These are phyloP conservation scores for Candida pseudoviswanathii DNA, from an alignment of 1,139 yeast species.

Conservation along the genomic window DNA sequence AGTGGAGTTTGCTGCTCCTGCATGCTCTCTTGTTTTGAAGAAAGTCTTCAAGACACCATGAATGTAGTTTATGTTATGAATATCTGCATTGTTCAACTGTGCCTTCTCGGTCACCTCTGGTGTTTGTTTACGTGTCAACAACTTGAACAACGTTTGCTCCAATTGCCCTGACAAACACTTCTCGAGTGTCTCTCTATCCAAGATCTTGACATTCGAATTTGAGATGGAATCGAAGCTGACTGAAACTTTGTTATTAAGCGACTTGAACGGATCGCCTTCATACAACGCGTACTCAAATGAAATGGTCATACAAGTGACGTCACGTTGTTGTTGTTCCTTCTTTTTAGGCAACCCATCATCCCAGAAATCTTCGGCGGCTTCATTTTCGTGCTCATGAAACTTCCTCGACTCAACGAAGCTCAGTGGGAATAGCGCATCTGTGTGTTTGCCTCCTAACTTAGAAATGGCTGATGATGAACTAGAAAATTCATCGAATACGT, in stretches of 20 bases:
- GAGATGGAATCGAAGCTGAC: constrained; percentile 34
- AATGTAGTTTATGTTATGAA: constrained; percentile 37
- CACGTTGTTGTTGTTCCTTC: neutral
- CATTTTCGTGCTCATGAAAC: constrained; percentile 10
- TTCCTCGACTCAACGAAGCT: constrained; percentile 1
- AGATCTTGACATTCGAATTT: constrained; percentile 23
- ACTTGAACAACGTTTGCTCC: constrained; percentile 31
- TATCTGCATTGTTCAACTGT: constrained; percentile 27
- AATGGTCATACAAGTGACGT: constrained; percentile 37
- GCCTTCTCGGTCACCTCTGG: constrained; percentile 1
- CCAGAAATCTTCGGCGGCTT: constrained; percentile 8
- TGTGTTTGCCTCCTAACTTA: constrained; percentile 3
- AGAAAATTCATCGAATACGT: neutral
- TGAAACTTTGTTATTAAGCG: constrained; percentile 24
- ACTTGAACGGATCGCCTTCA: constrained; percentile 36
- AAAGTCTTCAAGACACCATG: constrained; percentile 34
- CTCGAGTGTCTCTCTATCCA: constrained; percentile 25
- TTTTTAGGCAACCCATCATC: constrained; percentile 10
- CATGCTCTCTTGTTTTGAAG: constrained; percentile 33
- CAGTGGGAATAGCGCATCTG: constrained; percentile 6
- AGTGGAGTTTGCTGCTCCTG: constrained; percentile 25
- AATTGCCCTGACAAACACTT: constrained; percentile 31
- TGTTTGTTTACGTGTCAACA: constrained; percentile 22
- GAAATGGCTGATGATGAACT: neutral
- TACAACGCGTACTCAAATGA: constrained; percentile 36